Percentiles rank a stretch among this genome's conserved stretches.
phyloP scores from a whole-genome alignment of 192 early-diverging fungal species.

The Backusella liffmaniae region DNA sequence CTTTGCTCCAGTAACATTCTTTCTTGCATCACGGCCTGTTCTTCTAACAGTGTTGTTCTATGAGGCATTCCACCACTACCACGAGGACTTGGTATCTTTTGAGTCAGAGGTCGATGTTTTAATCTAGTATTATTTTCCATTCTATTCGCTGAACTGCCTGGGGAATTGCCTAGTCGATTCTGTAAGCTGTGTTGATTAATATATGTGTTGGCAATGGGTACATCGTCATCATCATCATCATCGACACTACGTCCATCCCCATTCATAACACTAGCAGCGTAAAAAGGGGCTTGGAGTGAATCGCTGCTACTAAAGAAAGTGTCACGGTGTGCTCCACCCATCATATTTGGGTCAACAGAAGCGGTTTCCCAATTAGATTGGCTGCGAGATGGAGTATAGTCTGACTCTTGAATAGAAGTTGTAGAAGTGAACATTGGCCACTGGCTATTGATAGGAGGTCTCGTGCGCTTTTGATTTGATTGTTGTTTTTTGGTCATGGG shows the following conservation, averaged over 20 bases:
- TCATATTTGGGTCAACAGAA: constrained; percentile 3
- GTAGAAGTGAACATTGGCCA: constrained; percentile 6
- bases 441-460: neutral
- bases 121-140: neutral
- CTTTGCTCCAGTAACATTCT: constrained; percentile 3
- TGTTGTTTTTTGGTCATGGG: neutral
- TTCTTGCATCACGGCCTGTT: neutral
- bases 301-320: neutral
- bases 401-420: neutral
- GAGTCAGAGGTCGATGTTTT: neutral
- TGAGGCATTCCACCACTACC: neutral
- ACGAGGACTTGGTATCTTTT: neutral
- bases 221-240: constrained; percentile 4
- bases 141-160: neutral
- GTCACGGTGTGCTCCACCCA: neutral
- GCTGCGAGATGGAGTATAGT: neutral
- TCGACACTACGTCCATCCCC: neutral
- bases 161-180: neutral
- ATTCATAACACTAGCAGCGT: neutral
- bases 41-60: neutral
- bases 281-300: neutral
- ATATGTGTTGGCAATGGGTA: constrained; percentile 7
- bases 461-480: neutral
- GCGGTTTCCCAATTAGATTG: neutral
- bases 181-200: neutral